Evolutionary conservation across 2,329 filamentous ascomycete species (phyloP), one percentile per base, ranked within the genome.

Genomic region (Cladosporium sphaerospermum): DNA sequence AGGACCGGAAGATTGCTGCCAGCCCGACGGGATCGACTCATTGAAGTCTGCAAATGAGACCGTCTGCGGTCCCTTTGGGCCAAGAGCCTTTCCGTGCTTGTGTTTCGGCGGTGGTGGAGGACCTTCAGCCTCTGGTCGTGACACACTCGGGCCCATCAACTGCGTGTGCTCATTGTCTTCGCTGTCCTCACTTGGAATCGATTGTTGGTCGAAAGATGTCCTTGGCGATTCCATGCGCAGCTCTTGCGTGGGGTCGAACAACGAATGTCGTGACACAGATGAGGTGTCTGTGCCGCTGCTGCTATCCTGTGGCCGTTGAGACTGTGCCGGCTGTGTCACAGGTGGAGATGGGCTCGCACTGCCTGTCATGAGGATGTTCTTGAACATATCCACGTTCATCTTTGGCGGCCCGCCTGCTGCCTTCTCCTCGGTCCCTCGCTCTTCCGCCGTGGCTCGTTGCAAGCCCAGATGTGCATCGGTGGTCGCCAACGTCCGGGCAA

Each of bases 371-470:
- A 92, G 75, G 54, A 93, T 72, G 54, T 85, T 78, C 64, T 82
- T 83, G 69, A 92, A 92, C 1, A 86, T 83, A 64, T 88, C 83
- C 1, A 91, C 87, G 64, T 92, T 85, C 61, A 91, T 2, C 77
- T 75, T 56, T 54, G 66, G 64, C 19, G 53, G 44, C 7, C 28
- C 46, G 18, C 42, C 34, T 43, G 8, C 31, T 43, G 9, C 31
- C 41, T 40, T 53, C 47, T 40, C 54, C 54, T 53, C 44, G 11
- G 43, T 51, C 13, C 40, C 40, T 51, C 39, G 48, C 52, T 51
- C 39, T 36, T 37, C 37, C 41, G 41, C 37, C 16, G 16, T 41
- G 33, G 40, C 42, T 28, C 43, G 36, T 31, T 57, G 52, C 32
- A 56, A 32, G 13, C 55, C 56, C 54, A 55, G 57, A 3, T 47